Base-by-base conservation (phyloP, 2,329 filamentous ascomycete genomes). In the Pleoardoris graminearum region DNA sequence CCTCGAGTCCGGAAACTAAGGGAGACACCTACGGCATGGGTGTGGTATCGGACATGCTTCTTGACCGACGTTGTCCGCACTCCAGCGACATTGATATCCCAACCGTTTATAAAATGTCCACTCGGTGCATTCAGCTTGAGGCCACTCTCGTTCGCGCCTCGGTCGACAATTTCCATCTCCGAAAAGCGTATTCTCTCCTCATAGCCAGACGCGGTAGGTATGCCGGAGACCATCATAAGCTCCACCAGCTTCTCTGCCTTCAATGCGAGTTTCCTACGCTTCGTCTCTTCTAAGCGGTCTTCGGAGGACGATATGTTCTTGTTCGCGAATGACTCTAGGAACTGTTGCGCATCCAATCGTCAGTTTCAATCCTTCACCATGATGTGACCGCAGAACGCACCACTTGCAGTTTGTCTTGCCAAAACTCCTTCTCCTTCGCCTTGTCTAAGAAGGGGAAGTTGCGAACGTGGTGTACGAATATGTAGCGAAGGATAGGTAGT, bases 161-260 rank as follows among this genome's bases (percentile, higher is more conserved):
- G 85, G 68, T 99, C 94, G 23, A 99, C 91, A 21, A 97, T 91
- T 69, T 99, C 94, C 76, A 99, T 88, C 75, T 99, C 94, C 1
- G 91, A 91, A 71, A 99, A 99, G 45, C 91, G 85, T 68, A 99
- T 97, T 52, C 94, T 85, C 78, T 99, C 94, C 75, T 99, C 94
- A 71, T 97, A 99, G 2, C 94, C 94, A 4, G 92, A 97, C 3
- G 94, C 91, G 1, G 94, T 99, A 29, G 90, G 90, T 52, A 99
- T 88, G 32, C 94, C 94, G 7, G 93, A 97, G 7, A 99, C 94
- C 91, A 99, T 97, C 94, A 99, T 99, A 55, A 99, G 80, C 79
- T 99, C 94, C 10, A 99, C 90, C 52, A 99, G 79, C 78, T 99
- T 99, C 73, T 94, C 88, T 42, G 90, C 91, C 81, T 99, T 99